Conservation (phyloP, 441 rosid genomes). For the Populus hybrid region DNA sequence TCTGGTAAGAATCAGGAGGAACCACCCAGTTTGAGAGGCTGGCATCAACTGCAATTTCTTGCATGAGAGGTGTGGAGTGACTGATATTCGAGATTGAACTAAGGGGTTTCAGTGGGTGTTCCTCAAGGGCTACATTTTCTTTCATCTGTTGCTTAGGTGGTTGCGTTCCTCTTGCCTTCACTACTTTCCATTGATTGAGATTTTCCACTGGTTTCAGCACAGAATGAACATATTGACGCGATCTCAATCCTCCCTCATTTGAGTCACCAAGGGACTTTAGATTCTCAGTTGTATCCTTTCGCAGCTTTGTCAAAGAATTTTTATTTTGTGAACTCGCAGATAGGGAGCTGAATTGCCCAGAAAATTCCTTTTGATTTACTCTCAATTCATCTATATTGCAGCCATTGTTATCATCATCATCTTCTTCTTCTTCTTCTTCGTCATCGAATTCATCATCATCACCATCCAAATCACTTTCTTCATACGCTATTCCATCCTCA, state of each 20-base stretch:
- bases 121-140: conserved; percentile 45
- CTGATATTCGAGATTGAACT: conserved; percentile 12
- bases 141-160: conserved; percentile 42
- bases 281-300: conserved; percentile 19
- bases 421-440: conserved; percentile 38
- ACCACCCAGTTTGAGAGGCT: conserved; percentile 93
- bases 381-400: conserved; percentile 32
- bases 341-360: conserved; percentile 26
- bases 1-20: conserved; percentile 33
- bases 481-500: conserved; percentile 31
- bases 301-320: conserved; percentile 11
- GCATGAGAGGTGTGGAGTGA: conserved; percentile 20
- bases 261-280: conserved; percentile 13
- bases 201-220: conserved; percentile 79
- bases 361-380: conserved; percentile 17
- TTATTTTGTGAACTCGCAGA: conserved; percentile 27
- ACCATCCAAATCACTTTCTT: conserved; percentile 55
- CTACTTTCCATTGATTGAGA: conserved; percentile 74
- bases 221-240: conserved; percentile 42
- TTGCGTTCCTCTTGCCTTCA: conserved; percentile 49
- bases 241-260: conserved; percentile 27
- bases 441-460: conserved; percentile 23
- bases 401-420: conserved; percentile 22
- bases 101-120: conserved; percentile 31
- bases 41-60: conserved; percentile 56